Evolutionary conservation across 352 stramenopile genomes (phyloP).

Genomic region (Globisporangium echinulatum): DNA sequence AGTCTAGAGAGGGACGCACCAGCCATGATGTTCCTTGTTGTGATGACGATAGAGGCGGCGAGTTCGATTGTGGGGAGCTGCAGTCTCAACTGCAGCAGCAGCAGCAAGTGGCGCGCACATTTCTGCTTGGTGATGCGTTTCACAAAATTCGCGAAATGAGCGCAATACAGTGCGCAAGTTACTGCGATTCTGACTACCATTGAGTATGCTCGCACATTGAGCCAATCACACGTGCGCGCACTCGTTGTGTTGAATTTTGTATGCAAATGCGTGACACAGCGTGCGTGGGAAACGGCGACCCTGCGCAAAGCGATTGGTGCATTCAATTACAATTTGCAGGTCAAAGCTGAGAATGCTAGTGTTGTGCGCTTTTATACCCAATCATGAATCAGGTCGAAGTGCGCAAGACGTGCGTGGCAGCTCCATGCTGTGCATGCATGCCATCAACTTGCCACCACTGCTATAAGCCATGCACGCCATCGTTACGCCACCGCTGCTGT

Average conservation of each 20-base stretch:
- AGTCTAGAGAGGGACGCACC: too few relatives aligned
- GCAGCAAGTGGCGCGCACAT: not conserved
- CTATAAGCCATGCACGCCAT: too few relatives aligned
- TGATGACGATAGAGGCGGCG: not conserved
- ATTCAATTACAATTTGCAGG: not conserved
- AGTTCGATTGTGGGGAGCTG: too few relatives aligned
- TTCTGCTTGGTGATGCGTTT: not conserved
- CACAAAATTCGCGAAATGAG: not conserved
- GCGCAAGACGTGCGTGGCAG: too few relatives aligned
- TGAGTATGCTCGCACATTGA: not conserved
- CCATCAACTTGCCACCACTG: too few relatives aligned
- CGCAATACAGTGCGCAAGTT: not conserved
- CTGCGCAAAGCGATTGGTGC: not conserved
- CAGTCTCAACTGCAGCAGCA: too few relatives aligned
- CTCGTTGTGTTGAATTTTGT: not conserved
- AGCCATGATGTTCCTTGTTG: not conserved
- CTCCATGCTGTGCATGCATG: too few relatives aligned
- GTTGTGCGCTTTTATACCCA: too few relatives aligned
- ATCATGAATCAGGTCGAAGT: too few relatives aligned
- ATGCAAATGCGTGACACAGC: not conserved
- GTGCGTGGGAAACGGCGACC: not conserved
- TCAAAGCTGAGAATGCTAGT: too few relatives aligned
- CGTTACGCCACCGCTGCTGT: too few relatives aligned
- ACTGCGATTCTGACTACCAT: not conserved
- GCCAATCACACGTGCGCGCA: not conserved